phyloP scores from a whole-genome alignment of 352 stramenopile genomes.

The Globisporangium splendens region DNA sequence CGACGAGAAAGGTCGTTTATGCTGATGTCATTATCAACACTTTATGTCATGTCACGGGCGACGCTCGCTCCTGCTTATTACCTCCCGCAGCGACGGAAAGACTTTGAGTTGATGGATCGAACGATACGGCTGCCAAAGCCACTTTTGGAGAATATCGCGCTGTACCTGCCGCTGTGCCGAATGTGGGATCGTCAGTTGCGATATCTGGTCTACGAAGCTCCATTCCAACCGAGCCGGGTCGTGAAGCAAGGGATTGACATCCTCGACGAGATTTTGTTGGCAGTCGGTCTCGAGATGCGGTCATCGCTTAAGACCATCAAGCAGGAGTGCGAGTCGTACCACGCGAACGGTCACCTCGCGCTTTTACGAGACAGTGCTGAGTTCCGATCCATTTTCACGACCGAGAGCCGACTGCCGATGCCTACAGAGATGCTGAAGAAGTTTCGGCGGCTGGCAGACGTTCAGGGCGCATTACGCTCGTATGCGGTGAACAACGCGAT shows the following conservation, averaged over 20 bases:
- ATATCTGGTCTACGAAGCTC: constrained; percentile 75
- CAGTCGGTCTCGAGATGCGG: constrained; percentile 62
- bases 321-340: constrained; percentile 29
- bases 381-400: constrained; percentile 60
- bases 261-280: constrained; percentile 79
- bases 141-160: constrained; percentile 75
- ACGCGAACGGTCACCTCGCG: constrained; percentile 60
- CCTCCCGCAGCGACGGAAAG: constrained; percentile 37
- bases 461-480: constrained; percentile 66
- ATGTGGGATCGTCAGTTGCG: constrained; percentile 80
- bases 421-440: constrained; percentile 48
- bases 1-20: constrained; percentile 62
- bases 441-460: constrained; percentile 70
- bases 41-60: constrained; percentile 61
- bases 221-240: constrained; percentile 68
- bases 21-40: constrained; percentile 69
- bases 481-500: constrained; percentile 64
- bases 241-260: constrained; percentile 79
- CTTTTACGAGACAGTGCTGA: constrained; percentile 64
- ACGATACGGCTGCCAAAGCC: constrained; percentile 73
- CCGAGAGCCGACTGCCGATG: constrained; percentile 47
- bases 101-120: constrained; percentile 56
- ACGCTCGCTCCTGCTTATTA: constrained; percentile 37
- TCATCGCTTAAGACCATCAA: constrained; percentile 52
- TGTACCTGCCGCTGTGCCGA: constrained; percentile 67